Percentiles rank a stretch among this genome's conserved stretches.
Conservation (phyloP, 1,139 yeast species). For the Candida frijolesensis region DNA sequence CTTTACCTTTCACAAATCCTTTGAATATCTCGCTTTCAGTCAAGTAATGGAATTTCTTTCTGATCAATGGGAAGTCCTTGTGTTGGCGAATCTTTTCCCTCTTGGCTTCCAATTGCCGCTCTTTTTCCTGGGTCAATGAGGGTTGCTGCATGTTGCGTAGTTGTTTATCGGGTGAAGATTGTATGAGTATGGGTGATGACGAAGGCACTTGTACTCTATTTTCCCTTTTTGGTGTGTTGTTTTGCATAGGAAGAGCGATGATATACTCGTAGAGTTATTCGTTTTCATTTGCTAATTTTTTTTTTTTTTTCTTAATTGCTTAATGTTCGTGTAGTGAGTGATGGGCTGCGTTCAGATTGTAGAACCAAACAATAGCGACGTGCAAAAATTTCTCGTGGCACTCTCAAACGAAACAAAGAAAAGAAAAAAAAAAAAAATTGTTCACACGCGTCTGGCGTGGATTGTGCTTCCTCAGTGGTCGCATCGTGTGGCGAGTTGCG, state of each 20-base stretch:
- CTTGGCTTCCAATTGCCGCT: slow-evolving; percentile 35
- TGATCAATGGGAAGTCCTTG: slow-evolving; percentile 51
- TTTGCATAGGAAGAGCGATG: neutral
- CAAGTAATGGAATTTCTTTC: slow-evolving; percentile 48
- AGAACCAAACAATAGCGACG: no score
- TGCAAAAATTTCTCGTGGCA: no score
- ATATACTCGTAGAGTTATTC: no score
- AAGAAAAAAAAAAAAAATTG: no score
- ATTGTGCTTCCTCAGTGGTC: no score
- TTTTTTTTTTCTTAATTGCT: no score
- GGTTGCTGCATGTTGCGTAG: slow-evolving; percentile 12
- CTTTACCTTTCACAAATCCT: slow-evolving; percentile 62
- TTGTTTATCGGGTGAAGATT: slow-evolving; percentile 26
- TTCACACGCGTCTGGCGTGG: no score
- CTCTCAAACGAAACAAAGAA: no score
- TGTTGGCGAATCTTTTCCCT: slow-evolving; percentile 45
- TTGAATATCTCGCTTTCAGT: slow-evolving; percentile 56
- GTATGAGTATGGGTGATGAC: slow-evolving; percentile 36
- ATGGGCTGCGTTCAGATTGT: no score
- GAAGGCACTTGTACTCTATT: slow-evolving; percentile 39
- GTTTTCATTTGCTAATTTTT: no score
- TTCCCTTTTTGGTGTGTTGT: slow-evolving; percentile 19
- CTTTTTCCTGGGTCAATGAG: slow-evolving; percentile 25
- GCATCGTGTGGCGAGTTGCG: no score
- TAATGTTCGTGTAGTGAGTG: no score